A percentile compares a stretch with the other conserved stretches of the same genome.
phyloP scores from a whole-genome alignment of 208 protist species.

The Wallacemonas sp. region DNA sequence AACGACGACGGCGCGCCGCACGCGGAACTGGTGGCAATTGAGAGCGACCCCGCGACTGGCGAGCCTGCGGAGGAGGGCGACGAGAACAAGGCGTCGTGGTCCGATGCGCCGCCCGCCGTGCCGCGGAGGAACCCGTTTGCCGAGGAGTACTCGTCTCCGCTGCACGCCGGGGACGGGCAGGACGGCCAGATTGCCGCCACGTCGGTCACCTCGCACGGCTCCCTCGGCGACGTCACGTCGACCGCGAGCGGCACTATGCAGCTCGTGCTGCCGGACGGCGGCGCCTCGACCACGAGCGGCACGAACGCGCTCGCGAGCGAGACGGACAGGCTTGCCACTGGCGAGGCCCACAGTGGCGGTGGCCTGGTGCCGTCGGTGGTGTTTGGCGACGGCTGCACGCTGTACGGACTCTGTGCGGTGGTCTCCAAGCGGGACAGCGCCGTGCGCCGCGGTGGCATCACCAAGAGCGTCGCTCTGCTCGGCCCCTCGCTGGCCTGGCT shows the following conservation, averaged over 20 bases:
- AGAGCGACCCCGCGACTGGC: not conserved
- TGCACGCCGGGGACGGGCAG: not conserved
- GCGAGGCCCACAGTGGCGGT: not conserved
- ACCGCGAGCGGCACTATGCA: conserved; percentile 9
- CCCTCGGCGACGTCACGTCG: not conserved
- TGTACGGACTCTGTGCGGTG: conserved; percentile 77
- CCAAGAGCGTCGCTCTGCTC: conserved; percentile 75
- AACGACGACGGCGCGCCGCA: not conserved
- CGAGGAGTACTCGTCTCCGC: conserved; percentile 10
- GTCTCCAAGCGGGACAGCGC: conserved; percentile 65
- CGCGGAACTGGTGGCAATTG: conserved; percentile 4
- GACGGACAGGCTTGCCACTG: too few relatives aligned
- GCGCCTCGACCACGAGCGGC: conserved; percentile 7
- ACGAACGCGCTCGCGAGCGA: too few relatives aligned
- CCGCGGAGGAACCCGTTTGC: conserved; percentile 1
- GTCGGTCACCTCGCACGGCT: not conserved
- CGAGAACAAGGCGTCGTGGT: too few relatives aligned
- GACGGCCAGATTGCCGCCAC: not conserved
- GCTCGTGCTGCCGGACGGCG: conserved; percentile 7
- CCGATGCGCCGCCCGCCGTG: too few relatives aligned
- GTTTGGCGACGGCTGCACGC: conserved; percentile 14
- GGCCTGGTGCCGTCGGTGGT: not conserved
- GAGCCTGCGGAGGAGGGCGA: too few relatives aligned
- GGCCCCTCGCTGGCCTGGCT: conserved; percentile 70
- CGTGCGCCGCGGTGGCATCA: conserved; percentile 70